phyloP scores from a whole-genome alignment of 164 flowering plant genomes.

The Euptelea pleiosperma region DNA sequence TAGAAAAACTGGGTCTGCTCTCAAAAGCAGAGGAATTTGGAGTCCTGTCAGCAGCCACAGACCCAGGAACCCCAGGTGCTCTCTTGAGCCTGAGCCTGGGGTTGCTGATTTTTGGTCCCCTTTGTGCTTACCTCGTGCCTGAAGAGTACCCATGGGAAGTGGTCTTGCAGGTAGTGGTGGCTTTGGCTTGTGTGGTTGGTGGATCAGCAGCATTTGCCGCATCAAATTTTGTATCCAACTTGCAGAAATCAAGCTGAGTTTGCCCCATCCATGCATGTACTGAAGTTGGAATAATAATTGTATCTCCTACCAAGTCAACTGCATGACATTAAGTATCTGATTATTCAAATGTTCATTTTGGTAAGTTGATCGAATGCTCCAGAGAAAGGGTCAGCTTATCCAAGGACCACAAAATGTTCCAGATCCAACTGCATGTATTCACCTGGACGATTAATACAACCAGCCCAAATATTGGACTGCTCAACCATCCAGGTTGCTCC shows the following conservation, averaged over 20 bases:
- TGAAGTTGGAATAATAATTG: too few species aligned
- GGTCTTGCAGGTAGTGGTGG: constrained; percentile 56
- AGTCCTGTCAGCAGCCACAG: constrained; percentile 81
- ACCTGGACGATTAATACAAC: too few species aligned
- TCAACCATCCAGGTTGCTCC: too few species aligned
- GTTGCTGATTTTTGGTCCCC: constrained; percentile 67
- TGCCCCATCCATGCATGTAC: too few species aligned
- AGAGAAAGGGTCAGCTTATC: too few species aligned
- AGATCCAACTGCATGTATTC: too few species aligned
- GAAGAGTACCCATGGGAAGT: constrained; percentile 75
- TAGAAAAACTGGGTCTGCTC: constrained; percentile 80
- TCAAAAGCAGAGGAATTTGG: constrained; percentile 89
- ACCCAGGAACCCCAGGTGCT: constrained; percentile 66
- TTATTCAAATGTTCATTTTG: too few species aligned
- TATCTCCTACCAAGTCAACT: too few species aligned
- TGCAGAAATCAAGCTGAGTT: constrained; percentile 62
- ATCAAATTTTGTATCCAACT: constrained; percentile 71
- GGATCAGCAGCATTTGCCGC: constrained; percentile 97
- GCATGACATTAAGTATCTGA: too few species aligned
- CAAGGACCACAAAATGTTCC: too few species aligned
- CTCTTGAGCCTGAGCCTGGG: constrained; percentile 55
- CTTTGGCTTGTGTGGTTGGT: constrained; percentile 52
- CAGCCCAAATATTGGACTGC: too few species aligned
- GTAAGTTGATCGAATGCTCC: too few species aligned
- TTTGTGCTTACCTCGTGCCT: constrained; percentile 67